phyloP scores from a whole-genome alignment of 2,329 filamentous ascomycete genomes.

The Triangularia setosa region DNA sequence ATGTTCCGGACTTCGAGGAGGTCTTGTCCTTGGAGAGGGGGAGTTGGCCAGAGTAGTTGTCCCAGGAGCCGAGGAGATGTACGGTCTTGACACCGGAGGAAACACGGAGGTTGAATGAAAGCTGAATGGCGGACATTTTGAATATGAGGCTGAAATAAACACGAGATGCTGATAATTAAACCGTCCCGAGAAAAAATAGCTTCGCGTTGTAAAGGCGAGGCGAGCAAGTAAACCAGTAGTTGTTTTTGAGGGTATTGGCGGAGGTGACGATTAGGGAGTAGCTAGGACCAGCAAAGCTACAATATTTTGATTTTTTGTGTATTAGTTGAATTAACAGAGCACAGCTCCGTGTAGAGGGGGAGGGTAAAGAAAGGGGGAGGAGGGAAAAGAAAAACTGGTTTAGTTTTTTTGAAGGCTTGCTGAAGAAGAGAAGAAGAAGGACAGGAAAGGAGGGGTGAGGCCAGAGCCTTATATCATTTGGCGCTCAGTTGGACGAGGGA shows the following conservation, averaged over 20 bases:
- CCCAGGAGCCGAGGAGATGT: slow-evolving; percentile 96
- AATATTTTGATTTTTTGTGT: slow-evolving; percentile 32
- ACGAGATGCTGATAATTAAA: slow-evolving; percentile 25
- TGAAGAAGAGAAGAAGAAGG: slow-evolving; percentile 50
- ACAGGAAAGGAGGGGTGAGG: slow-evolving; percentile 38
- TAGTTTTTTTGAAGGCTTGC: slow-evolving; percentile 59
- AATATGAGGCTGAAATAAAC: slow-evolving; percentile 8
- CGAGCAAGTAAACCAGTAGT: slow-evolving; percentile 55
- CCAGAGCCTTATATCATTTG: slow-evolving; percentile 39
- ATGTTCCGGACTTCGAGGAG: slow-evolving; percentile 81
- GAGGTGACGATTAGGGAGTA: slow-evolving; percentile 34
- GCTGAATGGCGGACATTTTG: slow-evolving; percentile 86
- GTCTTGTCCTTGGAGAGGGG: slow-evolving; percentile 85
- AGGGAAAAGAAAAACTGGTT: slow-evolving; percentile 45
- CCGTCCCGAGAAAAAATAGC: slow-evolving; percentile 30
- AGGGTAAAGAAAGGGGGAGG: slow-evolving; percentile 25
- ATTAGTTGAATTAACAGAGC: slow-evolving; percentile 34
- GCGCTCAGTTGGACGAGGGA: slow-evolving; percentile 31
- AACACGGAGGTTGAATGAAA: slow-evolving; percentile 93
- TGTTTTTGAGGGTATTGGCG: slow-evolving; percentile 36
- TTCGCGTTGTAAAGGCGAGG: slow-evolving; percentile 37
- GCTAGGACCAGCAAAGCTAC: slow-evolving; percentile 45
- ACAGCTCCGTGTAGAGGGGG: slow-evolving; percentile 32
- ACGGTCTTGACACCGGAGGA: slow-evolving; percentile 96
- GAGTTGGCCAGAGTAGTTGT: slow-evolving; percentile 92